Conservation (phyloP, 352 stramenopile genomes). For the Phytophthora ramorum region DNA sequence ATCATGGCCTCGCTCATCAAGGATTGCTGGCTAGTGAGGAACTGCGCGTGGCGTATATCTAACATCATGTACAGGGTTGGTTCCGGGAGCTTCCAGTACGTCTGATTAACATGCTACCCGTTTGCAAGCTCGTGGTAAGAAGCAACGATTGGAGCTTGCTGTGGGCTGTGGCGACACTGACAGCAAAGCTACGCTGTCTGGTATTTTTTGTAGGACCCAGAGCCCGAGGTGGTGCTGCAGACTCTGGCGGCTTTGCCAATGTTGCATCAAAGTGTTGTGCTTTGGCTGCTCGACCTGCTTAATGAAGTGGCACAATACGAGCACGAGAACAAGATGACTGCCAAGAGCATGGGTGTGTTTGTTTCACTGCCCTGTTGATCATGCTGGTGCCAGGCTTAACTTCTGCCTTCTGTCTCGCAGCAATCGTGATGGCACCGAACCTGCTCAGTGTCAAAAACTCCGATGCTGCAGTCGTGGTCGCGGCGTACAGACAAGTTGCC, state of each 20-base stretch:
- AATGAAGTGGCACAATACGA: conserved; percentile 63
- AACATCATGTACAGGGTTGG: conserved; percentile 56
- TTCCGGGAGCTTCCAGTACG: conserved; percentile 82
- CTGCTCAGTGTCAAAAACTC: conserved; percentile 70
- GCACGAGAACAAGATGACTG: conserved; percentile 79
- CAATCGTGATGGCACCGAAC: conserved; percentile 86
- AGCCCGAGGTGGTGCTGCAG: conserved; percentile 36
- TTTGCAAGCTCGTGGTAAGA: conserved; percentile 53
- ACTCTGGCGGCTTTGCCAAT: conserved; percentile 45
- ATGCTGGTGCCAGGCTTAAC: neutral
- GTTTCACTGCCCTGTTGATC: neutral
- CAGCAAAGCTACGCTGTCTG: neutral
- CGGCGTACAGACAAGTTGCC: conserved; percentile 77
- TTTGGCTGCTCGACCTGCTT: conserved; percentile 85
- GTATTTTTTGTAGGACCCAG: conserved; percentile 37
- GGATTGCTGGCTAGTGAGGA: conserved; percentile 21
- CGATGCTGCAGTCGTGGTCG: conserved; percentile 75
- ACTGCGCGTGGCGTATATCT: neutral
- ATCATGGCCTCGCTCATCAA: conserved; percentile 89
- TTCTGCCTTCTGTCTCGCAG: conserved; percentile 28
- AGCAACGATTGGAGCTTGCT: neutral
- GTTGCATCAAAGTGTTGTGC: conserved; percentile 50
- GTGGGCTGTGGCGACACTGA: neutral
- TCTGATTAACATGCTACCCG: conserved; percentile 70
- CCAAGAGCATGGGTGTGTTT: conserved; percentile 72